phyloP scores from a whole-genome alignment of 1,284 basidiomycete genomes.

The Phellopilus nigrolimitatus region DNA sequence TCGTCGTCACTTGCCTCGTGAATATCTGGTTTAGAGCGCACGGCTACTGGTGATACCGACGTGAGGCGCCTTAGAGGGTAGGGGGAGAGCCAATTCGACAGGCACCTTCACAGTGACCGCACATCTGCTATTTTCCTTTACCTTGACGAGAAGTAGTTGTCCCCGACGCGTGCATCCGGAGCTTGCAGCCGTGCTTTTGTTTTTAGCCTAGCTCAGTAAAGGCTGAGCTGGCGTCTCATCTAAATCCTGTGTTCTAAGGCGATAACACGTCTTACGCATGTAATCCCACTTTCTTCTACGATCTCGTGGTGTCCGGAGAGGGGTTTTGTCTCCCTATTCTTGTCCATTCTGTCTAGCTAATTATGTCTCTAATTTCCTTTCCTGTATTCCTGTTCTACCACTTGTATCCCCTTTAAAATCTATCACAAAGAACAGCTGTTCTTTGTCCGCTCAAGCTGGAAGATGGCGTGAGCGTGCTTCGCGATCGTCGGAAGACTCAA shows the following conservation, averaged over 20 bases:
- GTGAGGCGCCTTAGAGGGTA: too few relatives aligned
- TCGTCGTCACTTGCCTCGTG: conserved; percentile 52
- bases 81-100: too few relatives aligned
- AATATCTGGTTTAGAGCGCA: conserved; percentile 47
- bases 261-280: conserved; percentile 5
- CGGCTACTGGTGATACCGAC: conserved; percentile 36
- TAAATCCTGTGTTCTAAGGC: too few relatives aligned
- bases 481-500: too few relatives aligned
- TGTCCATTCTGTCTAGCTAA: not conserved
- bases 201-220: conserved; percentile 8
- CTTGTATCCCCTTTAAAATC: not conserved
- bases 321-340: conserved; percentile 7
- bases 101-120: too few relatives aligned
- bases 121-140: not conserved
- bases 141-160: not conserved
- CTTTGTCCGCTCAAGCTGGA: too few relatives aligned
- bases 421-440: not conserved
- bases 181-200: not conserved
- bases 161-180: not conserved
- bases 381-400: not conserved
- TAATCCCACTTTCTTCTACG: conserved; percentile 8
- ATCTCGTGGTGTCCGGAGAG: conserved; percentile 3
- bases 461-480: too few relatives aligned
- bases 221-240: not conserved
- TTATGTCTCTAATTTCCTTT: not conserved